Evolutionary conservation across 2,329 filamentous ascomycete genomes (phyloP), one percentile per base, ranked within the genome.

Genomic region (Microcyclosporella mali): DNA sequence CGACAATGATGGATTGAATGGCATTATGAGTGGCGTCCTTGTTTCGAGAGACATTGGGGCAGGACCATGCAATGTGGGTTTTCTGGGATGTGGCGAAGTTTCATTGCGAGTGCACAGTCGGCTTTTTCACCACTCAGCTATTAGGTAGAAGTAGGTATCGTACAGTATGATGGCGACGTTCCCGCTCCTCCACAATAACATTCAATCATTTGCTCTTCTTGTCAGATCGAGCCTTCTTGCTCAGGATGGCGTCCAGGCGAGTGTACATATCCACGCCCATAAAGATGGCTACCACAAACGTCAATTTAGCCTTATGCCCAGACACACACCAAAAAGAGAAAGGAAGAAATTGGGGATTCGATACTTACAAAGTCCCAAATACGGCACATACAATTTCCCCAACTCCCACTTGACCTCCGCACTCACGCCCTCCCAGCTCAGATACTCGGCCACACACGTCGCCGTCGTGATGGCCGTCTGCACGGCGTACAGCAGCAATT

Each of bases 381-480:
- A 81, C 2, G 77, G 77, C 17, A 71, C 72, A 59, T 81, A 81
- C 11, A 80, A 63, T 49, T 65, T 68, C 0, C 66, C 71, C 40
- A 81, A 54, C 40, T 68, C 66, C 17, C 67, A 56, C 55, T 77
- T 79, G 52, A 77, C 66, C 2, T 55, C 57, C 1, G 58, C 49
- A 0, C 65, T 63, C 21, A 73, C 66, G 35, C 66, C 66, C 2
- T 61, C 58, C 77, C 81, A 85, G 49, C 67, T 69, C 62, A 75
- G 64, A 51, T 75, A 77, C 43, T 84, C 81, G 2, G 73, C 70
- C 34, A 84, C 69, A 55, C 81, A 85, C 0, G 77, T 77, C 32
- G 77, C 55, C 1, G 81, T 83, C 1, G 81, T 82, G 42, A 84
- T 49, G 28, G 72, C 75, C 0, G 78, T 76, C 55, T 82, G 72